Base-by-base conservation (phyloP, 257 asterid genomes). In the Thymus mandschuricus region DNA sequence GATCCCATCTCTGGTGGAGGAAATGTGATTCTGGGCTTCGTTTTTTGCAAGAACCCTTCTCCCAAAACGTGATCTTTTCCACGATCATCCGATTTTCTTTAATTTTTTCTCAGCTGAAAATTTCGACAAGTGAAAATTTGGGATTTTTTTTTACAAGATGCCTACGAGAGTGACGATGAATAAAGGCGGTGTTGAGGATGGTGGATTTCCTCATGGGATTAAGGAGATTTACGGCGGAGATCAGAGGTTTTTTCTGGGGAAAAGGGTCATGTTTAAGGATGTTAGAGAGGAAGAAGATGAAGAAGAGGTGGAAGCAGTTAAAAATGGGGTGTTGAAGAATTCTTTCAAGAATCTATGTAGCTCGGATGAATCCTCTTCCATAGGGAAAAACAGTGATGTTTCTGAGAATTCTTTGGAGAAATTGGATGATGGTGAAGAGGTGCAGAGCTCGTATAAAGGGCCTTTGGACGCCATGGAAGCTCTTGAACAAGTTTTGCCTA, bases 321-420 rank as follows among this genome's bases (percentile, higher is more conserved):
- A 29, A 10, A 11, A 27, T 64, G 56, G 55, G 69, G 12, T 38
- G 34, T 60, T 46, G 58, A 72, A 72, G 67, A 66, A 70, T 59
- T 60, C 77, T 4, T 28, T 74, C 50, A 52, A 72, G 68, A 54
- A 56, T 60, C 12, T 30, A 69, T 80, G 78, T 64, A 76, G 84
- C 50, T 88, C 92, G 0, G 81, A 77, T 67, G 81, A 81, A 54
- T 80, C 97, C 11, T 88, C 97, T 28, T 92, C 97, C 0, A 89
- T 92, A 7, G 97, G 97, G 43, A 85, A 87, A 64, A 85, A 92
- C 65, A 92, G 96, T 63, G 96, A 89, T 87, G 12, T 87, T 46
- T 91, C 96, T 41, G 87, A 81, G 68, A 80, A 72, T 78, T 82
- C 87, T 3, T 55, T 54, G 77, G 96, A 76, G 75, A 82, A 84